Evolutionary conservation across 306 rosid species (phyloP), one percentile per base, ranked within the genome.

Genomic region (Sindora glabra): DNA sequence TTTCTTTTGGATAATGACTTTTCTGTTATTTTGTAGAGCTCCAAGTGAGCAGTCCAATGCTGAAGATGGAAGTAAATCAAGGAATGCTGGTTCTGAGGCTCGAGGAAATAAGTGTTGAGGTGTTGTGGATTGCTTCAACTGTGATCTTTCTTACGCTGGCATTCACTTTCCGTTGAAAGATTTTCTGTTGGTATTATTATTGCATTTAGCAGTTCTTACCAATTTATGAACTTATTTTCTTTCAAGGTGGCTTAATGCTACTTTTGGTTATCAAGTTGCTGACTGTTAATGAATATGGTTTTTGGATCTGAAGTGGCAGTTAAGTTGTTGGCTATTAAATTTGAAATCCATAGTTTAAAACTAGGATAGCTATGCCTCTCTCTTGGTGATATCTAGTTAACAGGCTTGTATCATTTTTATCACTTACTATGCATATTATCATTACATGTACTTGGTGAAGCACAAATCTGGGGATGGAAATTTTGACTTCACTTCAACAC

Each of bases 281-380:
- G 86, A 79, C 81, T 78, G 76, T 86, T 77, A 73, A 59, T 72
- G 85, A 77, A 81, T 85, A 73, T 80, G 80, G 70, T 69, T 79
- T 77, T 76, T 68, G 82, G 79, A 83, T 69, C 78, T 76, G 89
- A 81, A 83, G 84, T 84, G 89, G 92, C 99, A 89, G 95, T 94
- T 89, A 89, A 86, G 96, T 89, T 92, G 88, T 87, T 81, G 75
- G 89, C 83, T 71, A 86, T 77, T 73, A 68, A 76, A 69, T 77
- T 64, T 72, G 76, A 76, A 80, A 75, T 79, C 59, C 74, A 56
- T 78, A 62, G 50, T 69, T 73, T 75, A 44, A 65, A 72, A 58
- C 65, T 77, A 53, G 70, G 76, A 56, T 79, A 62, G 67, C 76
- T 85, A n/a, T n/a, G 52, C 69, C 53, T 69, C 68, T 67, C 59